Evolutionary conservation across 2,329 filamentous ascomycete genomes (phyloP), one percentile per base, ranked within the genome.

Genomic region (Grosmannia clavigera): DNA sequence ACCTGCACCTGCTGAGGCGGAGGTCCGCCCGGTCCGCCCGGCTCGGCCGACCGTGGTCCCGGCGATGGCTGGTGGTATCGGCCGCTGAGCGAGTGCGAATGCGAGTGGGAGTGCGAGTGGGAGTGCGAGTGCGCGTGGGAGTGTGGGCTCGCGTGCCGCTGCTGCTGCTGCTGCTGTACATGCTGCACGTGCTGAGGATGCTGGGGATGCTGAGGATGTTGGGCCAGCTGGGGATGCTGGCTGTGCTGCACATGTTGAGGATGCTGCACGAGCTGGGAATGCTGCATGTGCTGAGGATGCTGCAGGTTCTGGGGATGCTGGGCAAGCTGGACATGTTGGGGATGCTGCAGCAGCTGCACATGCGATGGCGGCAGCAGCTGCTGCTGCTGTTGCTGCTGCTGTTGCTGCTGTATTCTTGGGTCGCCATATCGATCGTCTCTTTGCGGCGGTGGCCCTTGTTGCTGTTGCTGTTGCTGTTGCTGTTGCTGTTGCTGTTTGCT

Each of bases 51-150:
- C 5, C 67, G 66, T 2, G 61, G 57, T 1, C 67, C 67, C 0
- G 68, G 64, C 10, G 63, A 62, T 1, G 63, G 63, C 31, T 62
- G 63, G 61, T 62, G 63, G 61, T 68, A 70, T 22, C 67, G 66
- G 10, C 65, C 65, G 43, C 66, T 64, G 0, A 72, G 60, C 1
- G 69, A 70, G n/a, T 64, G 62, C 25, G 68, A 66, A 31, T 70
- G 68, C 14, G 68, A 67, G 57, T 70, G 70, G 5, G 64, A 10
- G 64, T 63, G 64, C 63, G 67, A 3, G 9, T 40, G 38, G 5
- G 38, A 14, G 5, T 40, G 38, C 14, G 11, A 5, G 38, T 68
- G 38, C 14, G 11, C 38, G 38, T 68, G 67, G 33, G 66, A 19
- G 46, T 38, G 38, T 3, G 38, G 12, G 5, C 14, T 14, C 14